Evolutionary conservation across 2,329 filamentous ascomycete genomes (phyloP).

Genomic region (Berkeleyomyces basicola): DNA sequence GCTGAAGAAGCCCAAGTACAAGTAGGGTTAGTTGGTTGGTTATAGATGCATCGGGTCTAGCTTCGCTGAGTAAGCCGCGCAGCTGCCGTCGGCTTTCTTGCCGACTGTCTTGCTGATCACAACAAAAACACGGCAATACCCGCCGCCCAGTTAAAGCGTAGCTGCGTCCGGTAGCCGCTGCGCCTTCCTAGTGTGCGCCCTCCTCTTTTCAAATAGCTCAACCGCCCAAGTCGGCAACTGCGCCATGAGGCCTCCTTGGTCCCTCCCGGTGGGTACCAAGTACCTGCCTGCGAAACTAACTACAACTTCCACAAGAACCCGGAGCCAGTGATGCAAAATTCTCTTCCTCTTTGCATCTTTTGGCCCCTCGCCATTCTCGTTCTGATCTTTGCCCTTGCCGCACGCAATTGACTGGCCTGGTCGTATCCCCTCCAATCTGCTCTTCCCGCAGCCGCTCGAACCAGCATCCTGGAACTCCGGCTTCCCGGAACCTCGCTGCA

Average conservation of each 20-base stretch:
- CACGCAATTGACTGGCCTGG: neutral
- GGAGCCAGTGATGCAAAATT: neutral
- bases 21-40: no score
- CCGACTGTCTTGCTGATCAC: no score
- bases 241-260: neutral
- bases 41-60: no score
- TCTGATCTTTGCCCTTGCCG: neutral
- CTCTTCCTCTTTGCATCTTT: neutral
- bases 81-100: no score
- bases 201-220: neutral
- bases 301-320: neutral
- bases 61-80: no score
- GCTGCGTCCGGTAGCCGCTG: neutral
- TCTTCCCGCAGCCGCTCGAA: neutral
- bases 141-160: neutral
- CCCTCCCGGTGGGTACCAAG: neutral
- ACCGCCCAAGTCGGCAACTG: neutral
- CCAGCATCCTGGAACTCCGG: neutral
- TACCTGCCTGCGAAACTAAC: neutral
- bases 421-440: neutral
- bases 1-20: no score
- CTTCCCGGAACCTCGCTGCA: neutral
- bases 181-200: neutral
- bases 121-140: no score
- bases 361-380: neutral